A percentile compares a stretch with the other conserved stretches of the same genome.
These are phyloP conservation scores for Vitis riparia DNA, from an alignment of 164 flowering plant species.

Conservation along the genomic window DNA sequence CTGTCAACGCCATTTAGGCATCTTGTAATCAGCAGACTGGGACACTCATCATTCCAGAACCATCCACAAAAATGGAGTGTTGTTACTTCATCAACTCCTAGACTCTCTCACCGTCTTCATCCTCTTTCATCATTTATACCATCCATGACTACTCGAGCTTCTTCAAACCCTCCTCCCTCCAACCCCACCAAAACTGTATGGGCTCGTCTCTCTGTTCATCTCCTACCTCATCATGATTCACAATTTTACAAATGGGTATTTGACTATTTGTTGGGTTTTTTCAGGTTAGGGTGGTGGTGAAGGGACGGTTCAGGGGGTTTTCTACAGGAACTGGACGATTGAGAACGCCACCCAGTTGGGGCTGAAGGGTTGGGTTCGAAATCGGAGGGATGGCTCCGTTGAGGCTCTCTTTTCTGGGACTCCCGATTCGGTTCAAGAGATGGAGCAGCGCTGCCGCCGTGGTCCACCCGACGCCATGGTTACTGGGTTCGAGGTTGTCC, in stretches of 20 bases:
- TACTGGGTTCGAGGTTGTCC: constrained; percentile 60
- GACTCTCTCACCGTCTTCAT: constrained; percentile 19
- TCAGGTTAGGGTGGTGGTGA: constrained; percentile 73
- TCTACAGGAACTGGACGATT: constrained; percentile 83
- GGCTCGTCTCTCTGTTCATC: constrained; percentile 8
- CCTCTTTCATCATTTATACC: constrained; percentile 15
- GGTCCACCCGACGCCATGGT: constrained; percentile 81
- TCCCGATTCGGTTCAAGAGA: constrained; percentile 61
- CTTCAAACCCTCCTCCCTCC: constrained; percentile 8
- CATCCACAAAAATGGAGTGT: too few relatives aligned
- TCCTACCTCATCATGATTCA: background rate
- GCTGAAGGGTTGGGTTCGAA: constrained; percentile 67
- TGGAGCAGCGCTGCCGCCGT: constrained; percentile 76
- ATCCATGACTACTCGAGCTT: constrained; percentile 19
- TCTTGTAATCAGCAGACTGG: too few relatives aligned
- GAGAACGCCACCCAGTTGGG: constrained; percentile 76
- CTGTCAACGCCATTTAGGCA: too few relatives aligned
- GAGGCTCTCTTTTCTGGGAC: constrained; percentile 76
- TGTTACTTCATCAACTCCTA: constrained; percentile 8
- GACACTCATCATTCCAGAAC: too few relatives aligned
- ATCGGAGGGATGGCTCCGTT: constrained; percentile 59
- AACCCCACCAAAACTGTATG: constrained; percentile 22
- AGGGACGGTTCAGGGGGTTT: constrained; percentile 91
- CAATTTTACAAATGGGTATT: background rate
- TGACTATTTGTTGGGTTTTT: constrained; percentile 3